A percentile compares a stretch with the other conserved stretches of the same genome.
phyloP scores from a whole-genome alignment of 306 rosid species.

The Acacia confusa region DNA sequence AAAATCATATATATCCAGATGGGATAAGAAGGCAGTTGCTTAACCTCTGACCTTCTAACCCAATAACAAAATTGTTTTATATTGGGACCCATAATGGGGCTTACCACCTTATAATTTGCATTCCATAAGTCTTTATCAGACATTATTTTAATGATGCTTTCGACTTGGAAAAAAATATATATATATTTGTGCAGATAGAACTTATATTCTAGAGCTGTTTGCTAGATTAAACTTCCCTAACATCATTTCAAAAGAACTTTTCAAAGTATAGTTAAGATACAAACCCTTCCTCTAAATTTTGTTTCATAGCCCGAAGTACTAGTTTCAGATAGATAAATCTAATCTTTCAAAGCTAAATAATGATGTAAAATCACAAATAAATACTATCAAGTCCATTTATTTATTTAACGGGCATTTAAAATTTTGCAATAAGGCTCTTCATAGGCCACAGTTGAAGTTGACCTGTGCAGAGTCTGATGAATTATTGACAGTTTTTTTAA shows the following conservation, averaged over 20 bases:
- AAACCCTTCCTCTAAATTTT: background rate
- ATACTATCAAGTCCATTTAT: background rate
- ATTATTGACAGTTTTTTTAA: background rate
- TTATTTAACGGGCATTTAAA: background rate
- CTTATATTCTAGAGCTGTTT: background rate
- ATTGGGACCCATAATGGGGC: conserved; percentile 28
- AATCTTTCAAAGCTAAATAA: background rate
- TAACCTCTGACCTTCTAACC: background rate
- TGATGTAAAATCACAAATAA: background rate
- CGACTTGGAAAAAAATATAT: background rate
- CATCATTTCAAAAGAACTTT: background rate
- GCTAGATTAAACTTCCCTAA: background rate
- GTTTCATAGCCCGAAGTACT: background rate
- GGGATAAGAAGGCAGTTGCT: background rate
- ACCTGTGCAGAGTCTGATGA: background rate
- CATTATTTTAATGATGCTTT: background rate
- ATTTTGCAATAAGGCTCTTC: background rate
- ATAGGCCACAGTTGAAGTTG: background rate
- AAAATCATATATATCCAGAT: background rate
- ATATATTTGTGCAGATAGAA: background rate
- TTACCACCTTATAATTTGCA: background rate
- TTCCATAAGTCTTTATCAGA: background rate
- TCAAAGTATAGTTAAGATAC: background rate
- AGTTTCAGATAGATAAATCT: background rate
- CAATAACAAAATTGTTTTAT: background rate